phyloP scores from a whole-genome alignment of 2,329 filamentous ascomycete genomes.

The Penicillium sp. region DNA sequence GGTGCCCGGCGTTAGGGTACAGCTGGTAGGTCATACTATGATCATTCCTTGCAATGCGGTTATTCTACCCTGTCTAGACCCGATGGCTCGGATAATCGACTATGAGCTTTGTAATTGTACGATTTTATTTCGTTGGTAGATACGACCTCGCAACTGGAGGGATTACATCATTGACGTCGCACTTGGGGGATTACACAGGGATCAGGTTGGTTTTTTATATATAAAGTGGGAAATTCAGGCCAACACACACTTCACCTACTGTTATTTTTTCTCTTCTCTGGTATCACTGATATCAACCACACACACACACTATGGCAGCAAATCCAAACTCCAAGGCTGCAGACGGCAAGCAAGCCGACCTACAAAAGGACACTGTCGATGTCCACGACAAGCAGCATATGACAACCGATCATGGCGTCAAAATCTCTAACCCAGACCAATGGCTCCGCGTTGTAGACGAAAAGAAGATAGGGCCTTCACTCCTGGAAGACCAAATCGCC shows the following conservation, averaged over 20 bases:
- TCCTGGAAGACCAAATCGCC: slow-evolving; percentile 70
- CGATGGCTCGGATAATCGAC: not conserved
- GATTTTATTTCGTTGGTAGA: slow-evolving; percentile 3
- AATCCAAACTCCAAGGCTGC: slow-evolving; percentile 6
- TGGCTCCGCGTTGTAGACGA: slow-evolving; percentile 67
- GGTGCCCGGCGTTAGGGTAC: not conserved
- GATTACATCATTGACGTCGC: slow-evolving; percentile 17
- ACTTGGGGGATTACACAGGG: not conserved
- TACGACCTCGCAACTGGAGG: not conserved
- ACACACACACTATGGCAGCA: slow-evolving; percentile 14
- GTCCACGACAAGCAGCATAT: slow-evolving; percentile 58
- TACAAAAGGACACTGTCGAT: slow-evolving; percentile 59
- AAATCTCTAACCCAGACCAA: slow-evolving; percentile 70
- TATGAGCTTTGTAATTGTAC: not conserved
- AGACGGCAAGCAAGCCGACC: slow-evolving; percentile 58
- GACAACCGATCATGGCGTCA: slow-evolving; percentile 75
- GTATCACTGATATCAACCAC: not conserved
- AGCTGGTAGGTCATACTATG: slow-evolving; percentile 10
- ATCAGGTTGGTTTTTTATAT: not conserved
- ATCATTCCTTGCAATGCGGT: not conserved
- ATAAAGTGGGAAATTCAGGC: not conserved
- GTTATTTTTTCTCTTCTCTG: not conserved
- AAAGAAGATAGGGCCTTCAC: slow-evolving; percentile 62
- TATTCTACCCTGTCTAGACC: not conserved
- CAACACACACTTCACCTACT: not conserved